These are phyloP conservation scores for Stevia rebaudiana DNA, from an alignment of 140 eudicot species.

Conservation along the genomic window DNA sequence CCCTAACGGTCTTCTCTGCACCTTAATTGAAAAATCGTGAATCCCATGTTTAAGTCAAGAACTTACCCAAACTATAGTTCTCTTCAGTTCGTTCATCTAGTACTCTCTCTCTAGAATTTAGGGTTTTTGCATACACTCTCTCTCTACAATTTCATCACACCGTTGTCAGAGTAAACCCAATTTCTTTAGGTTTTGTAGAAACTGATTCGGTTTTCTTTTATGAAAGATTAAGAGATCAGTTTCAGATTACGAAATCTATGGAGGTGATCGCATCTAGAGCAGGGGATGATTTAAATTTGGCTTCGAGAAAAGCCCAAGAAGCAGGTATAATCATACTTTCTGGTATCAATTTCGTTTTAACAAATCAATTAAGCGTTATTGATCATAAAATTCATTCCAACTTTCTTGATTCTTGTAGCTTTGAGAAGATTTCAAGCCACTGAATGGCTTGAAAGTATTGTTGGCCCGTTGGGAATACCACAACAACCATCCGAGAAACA, in stretches of 20 bases:
- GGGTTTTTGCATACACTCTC: neutral
- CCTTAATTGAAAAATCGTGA: conserved; percentile 17
- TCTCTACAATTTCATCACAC: neutral
- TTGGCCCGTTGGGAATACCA: conserved; percentile 71
- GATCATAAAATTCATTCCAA: neutral
- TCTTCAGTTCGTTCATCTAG: conserved; percentile 2
- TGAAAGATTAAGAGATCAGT: conserved; percentile 19
- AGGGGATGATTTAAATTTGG: conserved; percentile 50
- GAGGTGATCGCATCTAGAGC: conserved; percentile 46
- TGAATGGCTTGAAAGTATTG: conserved; percentile 71
- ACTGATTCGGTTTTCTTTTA: conserved; percentile 16
- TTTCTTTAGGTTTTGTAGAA: neutral
- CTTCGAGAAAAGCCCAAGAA: conserved; percentile 90
- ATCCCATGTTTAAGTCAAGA: conserved; percentile 6
- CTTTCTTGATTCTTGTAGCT: conserved; percentile 37
- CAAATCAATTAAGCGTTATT: neutral
- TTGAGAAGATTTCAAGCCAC: conserved; percentile 75
- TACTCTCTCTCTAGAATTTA: neutral
- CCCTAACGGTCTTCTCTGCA: conserved; percentile 51
- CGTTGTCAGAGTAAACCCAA: neutral
- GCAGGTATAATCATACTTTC: conserved; percentile 42
- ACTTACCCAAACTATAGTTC: too few relatives aligned
- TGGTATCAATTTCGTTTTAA: neutral
- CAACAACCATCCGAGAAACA: conserved; percentile 66
- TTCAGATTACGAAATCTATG: conserved; percentile 40